A percentile compares a stretch with the other conserved stretches of the same genome.
phyloP scores from a whole-genome alignment of 2,329 filamentous ascomycete species.

The Pseudogymnoascus pannorum region DNA sequence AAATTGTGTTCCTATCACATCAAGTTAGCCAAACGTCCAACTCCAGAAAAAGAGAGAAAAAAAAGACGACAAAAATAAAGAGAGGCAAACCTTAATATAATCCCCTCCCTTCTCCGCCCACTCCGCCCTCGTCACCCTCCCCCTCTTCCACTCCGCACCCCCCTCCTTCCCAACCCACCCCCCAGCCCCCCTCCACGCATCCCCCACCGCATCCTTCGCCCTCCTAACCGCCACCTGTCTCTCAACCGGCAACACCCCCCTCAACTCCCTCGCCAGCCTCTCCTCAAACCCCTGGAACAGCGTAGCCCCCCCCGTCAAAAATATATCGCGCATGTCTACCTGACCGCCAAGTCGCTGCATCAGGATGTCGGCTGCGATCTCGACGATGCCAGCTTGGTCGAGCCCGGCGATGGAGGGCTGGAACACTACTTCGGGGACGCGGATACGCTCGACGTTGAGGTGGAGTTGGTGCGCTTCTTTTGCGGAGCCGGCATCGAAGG shows the following conservation, averaged over 20 bases:
- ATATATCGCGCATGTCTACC: constrained; percentile 70
- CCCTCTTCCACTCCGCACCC: constrained; percentile 49
- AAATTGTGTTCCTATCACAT: constrained; percentile 53
- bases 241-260: constrained; percentile 63
- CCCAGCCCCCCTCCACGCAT: constrained; percentile 92
- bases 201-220: constrained; percentile 69
- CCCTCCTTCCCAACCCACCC: constrained; percentile 59
- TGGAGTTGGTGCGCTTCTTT: constrained; percentile 82
- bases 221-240: constrained; percentile 61
- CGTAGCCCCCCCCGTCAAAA: constrained; percentile 89
- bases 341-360: constrained; percentile 56
- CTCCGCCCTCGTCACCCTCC: constrained; percentile 70
- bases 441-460: constrained; percentile 92
- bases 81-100: constrained; percentile 70
- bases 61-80: neutral
- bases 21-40: constrained; percentile 9
- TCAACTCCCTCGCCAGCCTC: constrained; percentile 64
- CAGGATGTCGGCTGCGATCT: constrained; percentile 85
- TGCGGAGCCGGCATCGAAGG: constrained; percentile 74
- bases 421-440: constrained; percentile 88
- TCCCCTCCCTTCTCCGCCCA: constrained; percentile 88
- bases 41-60: neutral
- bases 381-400: constrained; percentile 87
- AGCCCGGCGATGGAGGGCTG: constrained; percentile 85
- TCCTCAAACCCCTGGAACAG: constrained; percentile 84